Evolutionary conservation across 495 filamentous ascomycete genomes (phyloP).

Genomic region (Penicillium malachiteum): DNA sequence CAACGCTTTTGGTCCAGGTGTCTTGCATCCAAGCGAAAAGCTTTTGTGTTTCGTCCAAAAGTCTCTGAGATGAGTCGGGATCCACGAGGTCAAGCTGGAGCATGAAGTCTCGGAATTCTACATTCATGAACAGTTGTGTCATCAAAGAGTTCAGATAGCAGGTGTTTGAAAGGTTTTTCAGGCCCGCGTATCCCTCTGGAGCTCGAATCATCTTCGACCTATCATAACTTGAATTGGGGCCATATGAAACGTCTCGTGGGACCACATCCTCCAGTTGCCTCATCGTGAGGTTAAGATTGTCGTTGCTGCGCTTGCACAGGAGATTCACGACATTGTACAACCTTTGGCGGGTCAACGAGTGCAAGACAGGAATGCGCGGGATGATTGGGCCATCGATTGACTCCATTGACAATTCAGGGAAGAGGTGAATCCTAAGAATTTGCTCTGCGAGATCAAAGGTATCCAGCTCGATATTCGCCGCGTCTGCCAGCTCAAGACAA

Average conservation of each 20-base stretch:
- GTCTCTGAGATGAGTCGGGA: slow-evolving; percentile 53
- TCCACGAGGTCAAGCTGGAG: slow-evolving; percentile 61
- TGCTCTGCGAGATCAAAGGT: slow-evolving; percentile 54
- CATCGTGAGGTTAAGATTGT: slow-evolving; percentile 51
- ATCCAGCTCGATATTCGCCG: slow-evolving; percentile 42
- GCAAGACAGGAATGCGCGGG: slow-evolving; percentile 49
- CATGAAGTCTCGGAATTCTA: slow-evolving; percentile 83
- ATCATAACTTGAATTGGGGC: slow-evolving; percentile 55
- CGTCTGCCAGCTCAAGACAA: slow-evolving; percentile 49
- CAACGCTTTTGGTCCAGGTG: slow-evolving; percentile 66
- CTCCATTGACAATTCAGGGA: slow-evolving; percentile 54
- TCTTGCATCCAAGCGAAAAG: slow-evolving; percentile 88
- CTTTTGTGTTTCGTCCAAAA: slow-evolving; percentile 74
- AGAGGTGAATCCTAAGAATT: slow-evolving; percentile 69
- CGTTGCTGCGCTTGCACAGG: slow-evolving; percentile 54
- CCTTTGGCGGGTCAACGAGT: slow-evolving; percentile 56
- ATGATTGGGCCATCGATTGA: slow-evolving; percentile 7
- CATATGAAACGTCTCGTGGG: slow-evolving; percentile 40
- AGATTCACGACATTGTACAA: slow-evolving; percentile 63
- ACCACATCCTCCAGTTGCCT: slow-evolving; percentile 52
- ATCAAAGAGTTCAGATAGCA: slow-evolving; percentile 97
- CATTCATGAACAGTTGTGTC: slow-evolving; percentile 96
- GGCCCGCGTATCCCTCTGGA: slow-evolving; percentile 73
- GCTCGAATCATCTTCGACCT: slow-evolving; percentile 68
- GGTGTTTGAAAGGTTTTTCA: slow-evolving; percentile 90